Evolutionary conservation across 73 alveolate genomes (phyloP), one percentile per base, ranked within the genome.

Genomic region (Durusdinium trenchii): DNA sequence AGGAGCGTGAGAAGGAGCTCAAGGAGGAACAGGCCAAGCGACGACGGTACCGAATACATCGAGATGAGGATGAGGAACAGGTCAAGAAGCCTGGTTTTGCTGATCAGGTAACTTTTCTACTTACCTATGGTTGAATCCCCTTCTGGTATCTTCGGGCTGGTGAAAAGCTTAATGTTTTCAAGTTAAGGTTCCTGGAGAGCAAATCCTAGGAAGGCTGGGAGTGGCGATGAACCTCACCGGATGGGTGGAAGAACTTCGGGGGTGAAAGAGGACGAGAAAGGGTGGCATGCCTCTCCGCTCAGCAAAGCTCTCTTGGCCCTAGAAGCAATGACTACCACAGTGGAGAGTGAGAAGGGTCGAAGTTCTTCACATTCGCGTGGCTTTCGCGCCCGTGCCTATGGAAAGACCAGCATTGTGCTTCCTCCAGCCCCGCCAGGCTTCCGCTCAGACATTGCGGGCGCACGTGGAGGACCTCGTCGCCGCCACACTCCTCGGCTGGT

Each of bases 391-490:
- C 67, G 91, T 6, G 91, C 91, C 42, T 76, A 20, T 40, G 38
- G 87, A 9, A 76, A 76, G 60, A 81, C 71, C 69, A 47, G 48
- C 67, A 47, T 47, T 32, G 91, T 30, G 16, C 91, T 81, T 81
- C 91, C 91, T 48, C 71, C 91, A 5, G 71, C 91, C 6, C 61
- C 91, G 28, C 91, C 91, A 78, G 94, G 94, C 51, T 84, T 84
- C 94, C 94, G 94, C 38, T 7, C 73, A 14, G 94, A 84, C 94
- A 84, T 84, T n/a, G 94, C 94, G 23, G 94, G 94, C 20, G 94
- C 94, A 20, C 94, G 94, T 20, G 94, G 94, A 5, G 94, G 94
- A n/a, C 94, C 94, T n/a, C n/a, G n/a, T n/a, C n/a, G n/a, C n/a
- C n/a, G n/a, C n/a, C n/a, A n/a, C n/a, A n/a, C n/a, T n/a, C n/a